A percentile compares a stretch with the other conserved stretches of the same genome.
Conservation (phyloP, 1,284 basidiomycete genomes). For the Trametes versicolor region DNA sequence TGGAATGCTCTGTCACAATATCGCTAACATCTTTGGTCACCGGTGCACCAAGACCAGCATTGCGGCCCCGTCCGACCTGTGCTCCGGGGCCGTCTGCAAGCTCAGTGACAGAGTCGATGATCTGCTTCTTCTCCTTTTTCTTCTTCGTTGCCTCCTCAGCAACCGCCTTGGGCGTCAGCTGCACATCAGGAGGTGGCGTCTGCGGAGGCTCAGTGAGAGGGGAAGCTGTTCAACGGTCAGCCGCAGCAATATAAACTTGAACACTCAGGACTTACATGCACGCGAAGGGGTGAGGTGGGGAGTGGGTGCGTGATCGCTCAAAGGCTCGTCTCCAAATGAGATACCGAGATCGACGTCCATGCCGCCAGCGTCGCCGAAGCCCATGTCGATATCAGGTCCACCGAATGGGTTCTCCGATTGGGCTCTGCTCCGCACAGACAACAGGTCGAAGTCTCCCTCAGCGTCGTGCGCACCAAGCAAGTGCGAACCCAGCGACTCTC, state of each 20-base stretch:
- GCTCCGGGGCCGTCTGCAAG: constrained; percentile 76
- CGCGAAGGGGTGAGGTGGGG: constrained; percentile 70
- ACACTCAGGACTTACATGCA: constrained; percentile 61
- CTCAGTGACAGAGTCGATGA: constrained; percentile 87
- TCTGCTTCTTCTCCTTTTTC: constrained; percentile 79
- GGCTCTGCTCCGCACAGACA: constrained; percentile 70
- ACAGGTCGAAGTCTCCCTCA: constrained; percentile 63
- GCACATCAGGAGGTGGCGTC: constrained; percentile 69
- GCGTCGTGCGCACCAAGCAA: constrained; percentile 58
- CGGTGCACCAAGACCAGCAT: constrained; percentile 63
- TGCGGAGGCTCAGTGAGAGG: constrained; percentile 75
- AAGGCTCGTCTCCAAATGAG: constrained; percentile 66
- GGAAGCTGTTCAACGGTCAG: constrained; percentile 59
- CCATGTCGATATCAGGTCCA: constrained; percentile 64
- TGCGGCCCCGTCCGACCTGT: constrained; percentile 61
- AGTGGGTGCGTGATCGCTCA: constrained; percentile 46
- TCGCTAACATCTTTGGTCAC: constrained; percentile 73
- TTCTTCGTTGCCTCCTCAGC: constrained; percentile 46
- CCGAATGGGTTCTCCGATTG: constrained; percentile 71
- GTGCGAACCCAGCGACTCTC: constrained; percentile 69
- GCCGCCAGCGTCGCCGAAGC: constrained; percentile 60
- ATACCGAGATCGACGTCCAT: constrained; percentile 78
- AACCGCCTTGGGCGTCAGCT: constrained; percentile 61
- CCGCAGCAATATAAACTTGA: background rate
- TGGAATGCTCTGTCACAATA: constrained; percentile 83